A percentile compares a stretch with the other conserved stretches of the same genome.
These are phyloP conservation scores for Chaetoceros tenuissimus DNA, from an alignment of 108 stramenopile species.

Conservation along the genomic window DNA sequence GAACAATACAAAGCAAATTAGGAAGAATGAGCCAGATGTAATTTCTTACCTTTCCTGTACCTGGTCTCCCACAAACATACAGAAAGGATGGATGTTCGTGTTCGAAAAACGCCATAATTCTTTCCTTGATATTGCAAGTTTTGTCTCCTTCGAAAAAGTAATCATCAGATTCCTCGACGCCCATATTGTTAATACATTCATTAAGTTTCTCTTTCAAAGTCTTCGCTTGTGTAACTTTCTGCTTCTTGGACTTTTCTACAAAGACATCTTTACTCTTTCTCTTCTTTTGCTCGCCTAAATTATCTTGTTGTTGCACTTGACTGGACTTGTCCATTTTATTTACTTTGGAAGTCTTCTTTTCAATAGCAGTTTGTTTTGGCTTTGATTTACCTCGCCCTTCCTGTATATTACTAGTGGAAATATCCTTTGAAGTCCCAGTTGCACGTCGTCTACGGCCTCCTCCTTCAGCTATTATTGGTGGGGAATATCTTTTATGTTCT, in stretches of 20 bases:
- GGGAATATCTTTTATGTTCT: too few species aligned
- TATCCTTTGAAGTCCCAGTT: too few species aligned
- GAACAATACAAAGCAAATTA: conserved; percentile 1
- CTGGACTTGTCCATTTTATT: too few species aligned
- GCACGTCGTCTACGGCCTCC: too few species aligned
- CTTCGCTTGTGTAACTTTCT: not conserved
- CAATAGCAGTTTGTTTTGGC: too few species aligned
- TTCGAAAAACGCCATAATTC: not conserved
- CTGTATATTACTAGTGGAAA: too few species aligned
- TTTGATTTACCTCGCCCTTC: too few species aligned
- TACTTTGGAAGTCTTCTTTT: too few species aligned
- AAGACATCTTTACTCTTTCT: not conserved
- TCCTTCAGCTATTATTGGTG: too few species aligned
- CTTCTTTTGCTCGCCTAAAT: too few species aligned
- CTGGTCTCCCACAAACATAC: conserved; percentile 67
- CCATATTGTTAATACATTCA: not conserved
- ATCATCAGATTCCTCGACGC: not conserved
- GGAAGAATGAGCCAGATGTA: not conserved
- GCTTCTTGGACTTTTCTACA: not conserved
- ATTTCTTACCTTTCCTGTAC: conserved; percentile 56
- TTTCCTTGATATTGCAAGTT: not conserved
- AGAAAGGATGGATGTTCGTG: conserved; percentile 19
- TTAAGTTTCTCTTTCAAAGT: not conserved
- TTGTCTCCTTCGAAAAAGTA: not conserved
- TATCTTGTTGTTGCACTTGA: too few species aligned